Base-by-base conservation (phyloP, 352 stramenopile species). In the Phytophthora pistaciae region DNA sequence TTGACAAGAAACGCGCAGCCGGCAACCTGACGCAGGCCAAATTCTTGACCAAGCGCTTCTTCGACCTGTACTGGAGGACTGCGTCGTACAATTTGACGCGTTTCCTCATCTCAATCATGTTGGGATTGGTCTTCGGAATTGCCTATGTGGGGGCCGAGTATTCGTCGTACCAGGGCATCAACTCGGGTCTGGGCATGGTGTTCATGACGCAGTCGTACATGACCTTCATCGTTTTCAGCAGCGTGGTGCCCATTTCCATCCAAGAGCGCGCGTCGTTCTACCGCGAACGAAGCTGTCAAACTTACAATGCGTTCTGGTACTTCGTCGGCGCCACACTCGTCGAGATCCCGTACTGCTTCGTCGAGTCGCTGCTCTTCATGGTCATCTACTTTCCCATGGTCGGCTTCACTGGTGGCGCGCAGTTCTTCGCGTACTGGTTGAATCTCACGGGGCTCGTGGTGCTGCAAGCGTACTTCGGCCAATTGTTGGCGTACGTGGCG, bases 11-110 rank as follows among this genome's bases (percentile, higher is more conserved):
- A 46, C 55, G 60, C n/a, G 69, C 68, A 6, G 63, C 64, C 1
- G 59, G 46, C 9, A 57, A 65, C 56, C 58, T 56, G 33, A 16
- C 50, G 0, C 33, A 79, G 56, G 13, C 79, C 36, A 53, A 81
- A 80, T 68, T 74, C 40, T n/a, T 91, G 49, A 75, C 80, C n/a
- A 68, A 81, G 29, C 66, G 80, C 21, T 80, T 79, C 14, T 77
- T 78, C 56, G 75, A 92, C 54, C 74, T 90, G 33, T 97, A 97
- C 66, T 97, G 81, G 81, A 78, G 90, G 21, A 91, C 78, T 25
- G 82, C 90, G 21, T 76, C 75, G 33, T 97, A 97, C 72, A 96
- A 94, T 70, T 54, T 90, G 9, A 82, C 83, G 1, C 80, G 91
- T 38, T 95, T 56, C 31, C 11, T 61, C 20, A 64, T 67, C 38